A percentile compares a stretch with the other conserved stretches of the same genome.
phyloP scores from a whole-genome alignment of 768 basidiomycete genomes.

The Mycena latifolia region DNA sequence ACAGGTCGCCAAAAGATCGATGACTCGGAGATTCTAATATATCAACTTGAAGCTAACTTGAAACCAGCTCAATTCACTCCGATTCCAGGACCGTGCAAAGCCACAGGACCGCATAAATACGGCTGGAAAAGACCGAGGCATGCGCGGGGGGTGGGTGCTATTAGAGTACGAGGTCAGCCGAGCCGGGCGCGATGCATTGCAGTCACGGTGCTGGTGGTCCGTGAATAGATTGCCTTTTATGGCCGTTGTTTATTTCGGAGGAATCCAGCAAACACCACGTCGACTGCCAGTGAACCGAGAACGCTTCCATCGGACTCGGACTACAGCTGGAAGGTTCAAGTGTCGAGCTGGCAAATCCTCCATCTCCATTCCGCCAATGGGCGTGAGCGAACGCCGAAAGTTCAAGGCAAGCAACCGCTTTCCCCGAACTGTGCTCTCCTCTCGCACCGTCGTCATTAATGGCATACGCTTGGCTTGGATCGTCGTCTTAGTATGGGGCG shows the following conservation, averaged over 20 bases:
- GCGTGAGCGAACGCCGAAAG: slow-evolving; percentile 35
- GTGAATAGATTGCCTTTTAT: too few species aligned
- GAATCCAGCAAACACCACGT: slow-evolving; percentile 1
- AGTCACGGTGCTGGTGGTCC: too few species aligned
- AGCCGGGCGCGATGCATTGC: too few species aligned
- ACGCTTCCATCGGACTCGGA: not conserved
- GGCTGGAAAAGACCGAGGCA: too few species aligned
- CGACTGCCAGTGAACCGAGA: not conserved
- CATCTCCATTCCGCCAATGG: slow-evolving; percentile 23
- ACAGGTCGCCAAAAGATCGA: not conserved
- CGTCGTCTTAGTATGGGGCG: slow-evolving; percentile 72
- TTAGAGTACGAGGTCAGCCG: too few species aligned
- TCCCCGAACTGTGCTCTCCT: slow-evolving; percentile 33
- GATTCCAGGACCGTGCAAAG: too few species aligned
- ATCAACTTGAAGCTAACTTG: too few species aligned
- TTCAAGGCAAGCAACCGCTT: slow-evolving; percentile 25
- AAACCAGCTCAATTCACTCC: too few species aligned
- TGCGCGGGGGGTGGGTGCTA: too few species aligned
- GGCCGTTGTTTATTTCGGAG: not conserved
- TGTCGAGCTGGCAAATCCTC: slow-evolving; percentile 4
- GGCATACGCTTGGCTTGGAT: slow-evolving; percentile 66
- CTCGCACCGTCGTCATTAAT: slow-evolving; percentile 52
- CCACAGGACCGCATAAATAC: too few species aligned
- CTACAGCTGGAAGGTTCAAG: not conserved
- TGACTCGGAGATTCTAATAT: not conserved